Evolutionary conservation across 257 asterid genomes (phyloP).

Genomic region (Rehmannia glutinosa): DNA sequence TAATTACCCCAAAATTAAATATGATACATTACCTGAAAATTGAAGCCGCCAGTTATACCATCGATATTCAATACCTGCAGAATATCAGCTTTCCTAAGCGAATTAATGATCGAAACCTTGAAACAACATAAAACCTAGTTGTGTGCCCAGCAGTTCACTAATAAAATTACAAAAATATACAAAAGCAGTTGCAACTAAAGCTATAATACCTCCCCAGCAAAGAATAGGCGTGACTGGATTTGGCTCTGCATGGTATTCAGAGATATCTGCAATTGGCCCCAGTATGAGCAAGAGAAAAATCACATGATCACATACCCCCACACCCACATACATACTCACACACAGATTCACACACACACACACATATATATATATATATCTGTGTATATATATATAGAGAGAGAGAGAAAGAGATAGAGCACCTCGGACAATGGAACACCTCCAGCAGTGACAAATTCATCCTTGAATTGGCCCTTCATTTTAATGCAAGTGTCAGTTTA

Average conservation of each 20-base stretch:
- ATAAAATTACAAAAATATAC: neutral
- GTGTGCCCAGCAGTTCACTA: neutral
- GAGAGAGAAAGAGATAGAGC: conserved; percentile 21
- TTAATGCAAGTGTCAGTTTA: neutral
- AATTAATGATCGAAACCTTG: neutral
- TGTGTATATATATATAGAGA: too few relatives aligned
- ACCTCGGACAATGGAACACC: conserved; percentile 98
- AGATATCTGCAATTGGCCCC: conserved; percentile 47
- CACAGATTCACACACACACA: neutral
- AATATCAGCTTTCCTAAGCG: conserved; percentile 13
- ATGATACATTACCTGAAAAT: conserved; percentile 80
- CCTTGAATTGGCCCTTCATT: conserved; percentile 92
- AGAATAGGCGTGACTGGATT: conserved; percentile 56
- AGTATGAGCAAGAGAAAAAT: conserved; percentile 1
- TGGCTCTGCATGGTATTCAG: conserved; percentile 82
- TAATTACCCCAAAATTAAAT: too few relatives aligned
- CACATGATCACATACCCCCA: too few relatives aligned
- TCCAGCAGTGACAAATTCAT: conserved; percentile 96
- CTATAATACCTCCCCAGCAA: conserved; percentile 86
- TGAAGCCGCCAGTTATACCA: conserved; percentile 94
- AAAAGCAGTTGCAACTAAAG: neutral
- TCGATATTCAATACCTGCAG: conserved; percentile 73
- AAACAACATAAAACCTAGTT: neutral
- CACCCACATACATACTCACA: neutral
- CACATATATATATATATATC: neutral